These are phyloP conservation scores for Glutinoglossum americanum DNA, from an alignment of 495 filamentous ascomycete species.

Conservation along the genomic window DNA sequence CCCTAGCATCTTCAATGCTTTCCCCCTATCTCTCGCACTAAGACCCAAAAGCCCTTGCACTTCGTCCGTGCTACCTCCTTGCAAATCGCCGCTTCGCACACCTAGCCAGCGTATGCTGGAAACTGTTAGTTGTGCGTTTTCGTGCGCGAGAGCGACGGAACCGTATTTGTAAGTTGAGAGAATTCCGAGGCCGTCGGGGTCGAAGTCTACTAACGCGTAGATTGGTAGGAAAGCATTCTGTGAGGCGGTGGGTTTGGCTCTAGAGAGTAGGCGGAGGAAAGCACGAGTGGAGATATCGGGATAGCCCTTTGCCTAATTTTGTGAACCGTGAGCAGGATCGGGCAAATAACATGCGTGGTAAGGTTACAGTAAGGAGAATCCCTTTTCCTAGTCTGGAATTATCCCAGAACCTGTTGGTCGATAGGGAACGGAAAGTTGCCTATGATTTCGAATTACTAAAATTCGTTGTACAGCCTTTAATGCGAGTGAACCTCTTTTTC, in stretches of 20 bases:
- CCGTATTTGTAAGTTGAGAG: conserved; percentile 73
- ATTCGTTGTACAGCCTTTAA: not conserved
- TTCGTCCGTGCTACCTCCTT: conserved; percentile 10
- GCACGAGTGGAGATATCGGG: conserved; percentile 65
- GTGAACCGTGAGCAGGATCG: conserved; percentile 8
- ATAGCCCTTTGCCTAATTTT: conserved; percentile 62
- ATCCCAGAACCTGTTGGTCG: conserved; percentile 28
- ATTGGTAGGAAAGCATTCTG: conserved; percentile 22
- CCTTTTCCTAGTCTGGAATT: conserved; percentile 30
- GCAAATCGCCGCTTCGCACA: conserved; percentile 37
- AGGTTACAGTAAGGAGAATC: conserved; percentile 44
- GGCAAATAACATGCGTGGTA: not conserved
- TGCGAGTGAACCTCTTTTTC: conserved; percentile 59
- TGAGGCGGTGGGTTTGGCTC: conserved; percentile 1
- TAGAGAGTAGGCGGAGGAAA: conserved; percentile 34
- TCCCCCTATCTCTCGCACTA: conserved; percentile 42
- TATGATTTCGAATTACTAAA: conserved; percentile 12
- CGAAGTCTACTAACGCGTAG: conserved; percentile 58
- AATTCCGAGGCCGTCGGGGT: conserved; percentile 73
- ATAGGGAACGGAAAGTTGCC: conserved; percentile 63
- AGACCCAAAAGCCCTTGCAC: conserved; percentile 28
- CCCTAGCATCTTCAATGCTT: conserved; percentile 42
- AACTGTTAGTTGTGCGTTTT: conserved; percentile 35
- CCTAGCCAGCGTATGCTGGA: conserved; percentile 54
- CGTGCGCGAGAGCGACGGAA: conserved; percentile 50